Evolutionary conservation across 2,329 filamentous ascomycete genomes (phyloP).

Genomic region (Epichloe coenophiala): DNA sequence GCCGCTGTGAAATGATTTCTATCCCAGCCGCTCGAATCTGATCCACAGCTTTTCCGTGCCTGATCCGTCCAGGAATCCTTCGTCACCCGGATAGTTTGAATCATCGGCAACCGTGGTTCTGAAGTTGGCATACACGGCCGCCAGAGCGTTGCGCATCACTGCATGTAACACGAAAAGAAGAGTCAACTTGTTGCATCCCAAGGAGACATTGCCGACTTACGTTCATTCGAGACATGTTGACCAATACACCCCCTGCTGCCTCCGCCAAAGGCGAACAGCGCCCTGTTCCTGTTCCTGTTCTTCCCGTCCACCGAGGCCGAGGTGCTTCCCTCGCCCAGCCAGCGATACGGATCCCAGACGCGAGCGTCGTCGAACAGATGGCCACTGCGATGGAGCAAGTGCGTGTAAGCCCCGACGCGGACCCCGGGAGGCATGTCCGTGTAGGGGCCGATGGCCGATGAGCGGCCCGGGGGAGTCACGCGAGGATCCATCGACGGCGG

Average conservation of each 20-base stretch:
- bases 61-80: not conserved
- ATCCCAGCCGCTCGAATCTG: not conserved
- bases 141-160: not conserved
- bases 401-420: not conserved
- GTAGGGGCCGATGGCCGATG: not conserved
- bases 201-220: not conserved
- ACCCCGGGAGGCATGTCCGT: not conserved
- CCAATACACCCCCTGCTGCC: not conserved
- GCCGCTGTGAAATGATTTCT: not conserved
- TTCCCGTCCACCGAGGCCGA: not conserved
- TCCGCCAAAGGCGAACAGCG: not conserved
- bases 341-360: not conserved
- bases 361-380: not conserved
- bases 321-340: not conserved
- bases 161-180: not conserved
- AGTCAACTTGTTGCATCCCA: not conserved
- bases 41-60: not conserved
- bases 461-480: not conserved
- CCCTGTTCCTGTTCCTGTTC: not conserved
- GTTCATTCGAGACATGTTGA: not conserved
- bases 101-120: not conserved
- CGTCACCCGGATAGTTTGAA: not conserved
- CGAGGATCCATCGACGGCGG: not conserved
- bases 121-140: not conserved
- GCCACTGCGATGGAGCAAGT: not conserved